Base-by-base conservation (phyloP, 345 rosid genomes). In the Lepidium didymum region DNA sequence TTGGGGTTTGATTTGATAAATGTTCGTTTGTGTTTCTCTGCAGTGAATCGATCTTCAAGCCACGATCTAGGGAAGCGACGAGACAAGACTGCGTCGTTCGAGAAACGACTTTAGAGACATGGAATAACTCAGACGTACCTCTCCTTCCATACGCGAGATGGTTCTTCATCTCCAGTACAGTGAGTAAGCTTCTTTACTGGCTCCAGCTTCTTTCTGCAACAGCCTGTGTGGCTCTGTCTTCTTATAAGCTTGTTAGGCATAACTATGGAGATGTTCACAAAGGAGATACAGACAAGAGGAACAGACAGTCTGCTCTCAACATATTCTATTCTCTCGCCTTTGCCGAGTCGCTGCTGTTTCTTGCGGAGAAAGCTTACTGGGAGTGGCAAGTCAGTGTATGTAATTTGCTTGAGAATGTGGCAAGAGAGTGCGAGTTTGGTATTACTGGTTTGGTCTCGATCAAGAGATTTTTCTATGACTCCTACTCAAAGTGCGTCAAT, bases 361-460 rank as follows among this genome's bases (percentile, higher is more conserved):
- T 90, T 16, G 59, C 71, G 78, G 98, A 93, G 83, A 93, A 86
- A 80, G 83, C 85, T 11, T 93, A 88, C 15, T 93, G 97, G 96
- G 97, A 93, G 62, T 85, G 84, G 83, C 78, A 81, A 68, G 84
- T 81, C 33, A 81, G 70, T 60, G 64, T 62, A 67, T 77, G 85
- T 62, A 83, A 85, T 51, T 72, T 93, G 74, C 78, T 93, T 68
- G 96, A 90, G 66, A 72, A 90, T 72, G 96, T 88, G 51, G 83
- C 79, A 38, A 72, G 69, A 44, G 94, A 88, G 53, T 90, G 97
- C 41, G 96, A 84, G 49, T 47, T 90, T 60, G 90, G 84, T 69
- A 75, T 78, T 68, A 80, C 84, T 2, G 97, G 96, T 37, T 46
- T 86, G 77, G 75, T 86, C 29, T 88, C 92, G 0, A 83, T 85